Percentiles rank a stretch among this genome's conserved stretches.
Evolutionary conservation across 2,329 filamentous ascomycete genomes (phyloP).

Genomic region (Venturia pyrina): DNA sequence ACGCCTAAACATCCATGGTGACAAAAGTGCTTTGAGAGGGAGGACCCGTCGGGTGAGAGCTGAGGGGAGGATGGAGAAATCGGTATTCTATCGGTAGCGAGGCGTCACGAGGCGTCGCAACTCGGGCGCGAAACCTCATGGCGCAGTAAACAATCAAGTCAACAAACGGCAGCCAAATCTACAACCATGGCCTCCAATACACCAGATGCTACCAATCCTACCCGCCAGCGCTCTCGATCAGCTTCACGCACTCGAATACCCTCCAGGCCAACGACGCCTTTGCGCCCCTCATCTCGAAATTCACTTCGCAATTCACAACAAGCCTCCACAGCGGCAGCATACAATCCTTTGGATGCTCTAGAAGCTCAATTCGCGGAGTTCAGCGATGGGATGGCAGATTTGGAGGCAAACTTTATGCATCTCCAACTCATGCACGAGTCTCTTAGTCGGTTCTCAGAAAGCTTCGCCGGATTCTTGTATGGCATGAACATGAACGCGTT

Average conservation of each 20-base stretch:
- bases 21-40: too few species aligned
- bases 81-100: too few species aligned
- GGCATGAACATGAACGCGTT: conserved; percentile 99
- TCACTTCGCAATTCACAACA: conserved; percentile 65
- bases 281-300: conserved; percentile 80
- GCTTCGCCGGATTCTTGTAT: conserved; percentile 90
- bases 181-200: conserved; percentile 7
- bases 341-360: conserved; percentile 67
- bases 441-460: conserved; percentile 84
- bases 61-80: neutral
- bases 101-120: neutral
- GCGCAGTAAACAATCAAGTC: neutral
- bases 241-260: conserved; percentile 48
- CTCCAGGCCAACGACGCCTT: conserved; percentile 80
- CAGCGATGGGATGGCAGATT: conserved; percentile 84
- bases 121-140: neutral
- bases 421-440: conserved; percentile 96
- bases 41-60: too few species aligned
- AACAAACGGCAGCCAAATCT: neutral
- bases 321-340: conserved; percentile 41
- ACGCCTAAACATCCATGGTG: neutral
- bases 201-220: neutral
- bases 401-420: conserved; percentile 96
- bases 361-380: conserved; percentile 91
- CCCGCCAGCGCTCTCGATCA: conserved; percentile 30